phyloP scores from a whole-genome alignment of 768 basidiomycete genomes.

The Suillus luteus region DNA sequence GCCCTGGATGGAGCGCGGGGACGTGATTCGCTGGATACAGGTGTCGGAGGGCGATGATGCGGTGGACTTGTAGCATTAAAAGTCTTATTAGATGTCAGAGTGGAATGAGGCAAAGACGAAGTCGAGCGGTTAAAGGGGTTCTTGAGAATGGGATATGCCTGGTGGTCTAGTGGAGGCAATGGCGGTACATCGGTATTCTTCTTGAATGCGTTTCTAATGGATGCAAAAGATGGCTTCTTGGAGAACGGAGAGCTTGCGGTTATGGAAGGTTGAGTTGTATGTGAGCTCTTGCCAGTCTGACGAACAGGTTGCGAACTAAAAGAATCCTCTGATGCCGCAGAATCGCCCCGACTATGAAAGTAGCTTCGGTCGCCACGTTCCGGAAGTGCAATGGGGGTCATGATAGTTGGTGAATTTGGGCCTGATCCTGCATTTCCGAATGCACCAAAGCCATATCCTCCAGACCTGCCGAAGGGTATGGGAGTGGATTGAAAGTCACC shows the following conservation, averaged over 20 bases:
- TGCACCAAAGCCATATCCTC: conserved; percentile 47
- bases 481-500: conserved; percentile 64
- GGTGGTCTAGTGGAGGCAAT: conserved; percentile 69
- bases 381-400: conserved; percentile 49
- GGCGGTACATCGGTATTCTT: conserved; percentile 70
- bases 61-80: conserved; percentile 50
- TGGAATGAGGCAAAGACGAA: conserved; percentile 64
- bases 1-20: conserved; percentile 42
- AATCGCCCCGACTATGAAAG: conserved; percentile 81
- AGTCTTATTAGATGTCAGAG: conserved; percentile 40
- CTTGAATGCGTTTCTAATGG: conserved; percentile 86
- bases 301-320: conserved; percentile 58
- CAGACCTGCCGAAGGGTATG: conserved; percentile 70
- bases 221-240: conserved; percentile 85
- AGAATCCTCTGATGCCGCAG: conserved; percentile 77
- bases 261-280: conserved; percentile 73
- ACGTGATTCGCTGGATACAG: conserved; percentile 49
- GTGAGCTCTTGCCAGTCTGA: conserved; percentile 54
- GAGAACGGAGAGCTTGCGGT: conserved; percentile 51
- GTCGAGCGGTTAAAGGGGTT: conserved; percentile 84
- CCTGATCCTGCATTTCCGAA: conserved; percentile 42
- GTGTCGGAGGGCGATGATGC: conserved; percentile 62
- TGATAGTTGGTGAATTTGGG: conserved; percentile 65
- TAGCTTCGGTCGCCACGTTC: conserved; percentile 51
- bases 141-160: conserved; percentile 70